phyloP scores from a whole-genome alignment of 2,329 filamentous ascomycete genomes.

The Hypoxylon sp. region DNA sequence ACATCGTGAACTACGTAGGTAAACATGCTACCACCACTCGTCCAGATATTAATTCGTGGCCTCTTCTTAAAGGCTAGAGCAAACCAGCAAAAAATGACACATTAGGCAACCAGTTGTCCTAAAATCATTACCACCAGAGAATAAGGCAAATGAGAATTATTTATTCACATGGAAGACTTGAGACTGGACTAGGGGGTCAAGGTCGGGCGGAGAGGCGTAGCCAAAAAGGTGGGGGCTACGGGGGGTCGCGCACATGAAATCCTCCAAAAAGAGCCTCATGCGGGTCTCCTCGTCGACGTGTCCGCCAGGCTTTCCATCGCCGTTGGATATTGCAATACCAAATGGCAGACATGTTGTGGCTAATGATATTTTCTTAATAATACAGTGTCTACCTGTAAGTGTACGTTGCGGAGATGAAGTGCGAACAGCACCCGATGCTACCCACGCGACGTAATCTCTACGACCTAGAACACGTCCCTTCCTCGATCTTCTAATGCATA shows the following conservation, averaged over 20 bases:
- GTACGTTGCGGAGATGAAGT: slow-evolving; percentile 11
- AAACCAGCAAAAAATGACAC: not conserved
- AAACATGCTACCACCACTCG: slow-evolving; percentile 1
- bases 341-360: slow-evolving; percentile 32
- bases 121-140: slow-evolving; percentile 5
- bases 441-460: slow-evolving; percentile 9
- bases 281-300: slow-evolving; percentile 32
- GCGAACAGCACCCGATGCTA: slow-evolving; percentile 22
- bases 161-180: not conserved
- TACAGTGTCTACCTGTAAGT: slow-evolving; percentile 17
- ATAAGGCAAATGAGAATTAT: slow-evolving; percentile 9
- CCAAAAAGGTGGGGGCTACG: slow-evolving; percentile 16
- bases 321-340: slow-evolving; percentile 35
- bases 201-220: slow-evolving; percentile 16
- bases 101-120: not conserved
- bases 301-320: slow-evolving; percentile 5
- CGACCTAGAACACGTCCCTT: slow-evolving; percentile 8
- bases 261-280: slow-evolving; percentile 40
- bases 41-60: slow-evolving; percentile 31
- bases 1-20: not conserved
- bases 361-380: slow-evolving; percentile 21
- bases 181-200: slow-evolving; percentile 1
- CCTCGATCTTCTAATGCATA: slow-evolving; percentile 21
- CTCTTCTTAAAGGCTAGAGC: slow-evolving; percentile 27
- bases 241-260: slow-evolving; percentile 18